Conservation (phyloP, 2,329 filamentous ascomycete genomes). For the Aureobasidium namibiae region DNA sequence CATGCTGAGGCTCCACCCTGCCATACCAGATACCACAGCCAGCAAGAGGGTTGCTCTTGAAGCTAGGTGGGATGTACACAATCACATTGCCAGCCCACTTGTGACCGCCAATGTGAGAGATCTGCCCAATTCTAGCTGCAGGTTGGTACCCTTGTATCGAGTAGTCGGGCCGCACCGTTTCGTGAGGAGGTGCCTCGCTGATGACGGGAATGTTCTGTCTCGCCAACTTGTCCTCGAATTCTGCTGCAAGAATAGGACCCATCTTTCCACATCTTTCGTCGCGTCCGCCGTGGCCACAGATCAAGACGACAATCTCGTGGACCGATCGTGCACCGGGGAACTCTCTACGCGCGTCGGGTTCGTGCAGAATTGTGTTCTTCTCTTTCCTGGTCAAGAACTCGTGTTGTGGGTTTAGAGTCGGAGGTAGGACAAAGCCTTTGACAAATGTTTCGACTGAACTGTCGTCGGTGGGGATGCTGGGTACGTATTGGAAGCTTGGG, state of each 20-base stretch:
- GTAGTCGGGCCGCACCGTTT: slow-evolving; percentile 18
- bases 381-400: slow-evolving; percentile 46
- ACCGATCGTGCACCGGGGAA: slow-evolving; percentile 54
- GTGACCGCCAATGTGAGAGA: slow-evolving; percentile 77
- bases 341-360: slow-evolving; percentile 38
- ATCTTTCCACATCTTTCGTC: slow-evolving; percentile 76
- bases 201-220: slow-evolving; percentile 42
- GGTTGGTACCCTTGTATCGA: slow-evolving; percentile 18
- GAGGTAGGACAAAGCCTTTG: slow-evolving; percentile 58
- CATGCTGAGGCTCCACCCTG: slow-evolving; percentile 63
- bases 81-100: slow-evolving; percentile 83
- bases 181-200: slow-evolving; percentile 30
- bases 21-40: slow-evolving; percentile 79
- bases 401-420: slow-evolving; percentile 54
- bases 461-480: slow-evolving; percentile 57
- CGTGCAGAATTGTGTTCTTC: slow-evolving; percentile 36
- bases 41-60: slow-evolving; percentile 47
- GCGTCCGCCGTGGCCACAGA: slow-evolving; percentile 79
- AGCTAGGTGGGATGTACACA: slow-evolving; percentile 60
- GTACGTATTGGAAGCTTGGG: slow-evolving; percentile 74
- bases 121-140: slow-evolving; percentile 56
- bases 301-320: slow-evolving; percentile 64
- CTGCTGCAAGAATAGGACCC: slow-evolving; percentile 61
- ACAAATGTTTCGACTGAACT: slow-evolving; percentile 49
- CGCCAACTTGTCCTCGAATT: slow-evolving; percentile 58